Conservation (phyloP, 768 basidiomycete genomes). For the Lactifluus volemus region DNA sequence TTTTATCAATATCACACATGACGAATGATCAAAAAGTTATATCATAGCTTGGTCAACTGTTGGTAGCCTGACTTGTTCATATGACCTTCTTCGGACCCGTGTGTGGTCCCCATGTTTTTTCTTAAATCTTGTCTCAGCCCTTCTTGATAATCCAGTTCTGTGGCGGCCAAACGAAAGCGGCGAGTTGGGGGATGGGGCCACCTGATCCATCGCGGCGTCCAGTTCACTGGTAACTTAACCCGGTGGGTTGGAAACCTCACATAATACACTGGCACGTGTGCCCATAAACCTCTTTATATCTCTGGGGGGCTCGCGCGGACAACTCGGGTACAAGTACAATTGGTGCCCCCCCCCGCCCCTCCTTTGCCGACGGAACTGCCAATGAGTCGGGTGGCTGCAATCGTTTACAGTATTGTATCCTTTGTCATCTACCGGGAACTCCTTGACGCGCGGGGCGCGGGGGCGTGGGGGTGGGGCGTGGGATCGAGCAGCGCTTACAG, state of each 20-base stretch:
- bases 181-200: not conserved
- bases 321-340: not conserved
- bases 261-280: too few species aligned
- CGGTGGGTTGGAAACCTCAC: too few species aligned
- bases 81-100: constrained; percentile 4
- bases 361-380: not conserved
- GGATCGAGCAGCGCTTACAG: not conserved
- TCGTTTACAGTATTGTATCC: not conserved
- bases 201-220: not conserved
- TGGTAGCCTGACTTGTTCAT: not conserved
- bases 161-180: not conserved
- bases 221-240: too few species aligned
- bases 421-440: not conserved
- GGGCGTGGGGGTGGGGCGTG: not conserved
- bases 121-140: not conserved
- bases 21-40: not conserved
- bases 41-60: too few species aligned
- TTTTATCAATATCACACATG: constrained; percentile 6
- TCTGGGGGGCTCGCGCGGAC: not conserved
- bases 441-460: not conserved
- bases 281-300: too few species aligned
- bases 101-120: too few species aligned
- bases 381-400: not conserved
- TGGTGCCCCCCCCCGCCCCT: too few species aligned
- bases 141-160: not conserved